phyloP scores from a whole-genome alignment of 83 land plant genomes.

The Diphasiastrum complanatum region DNA sequence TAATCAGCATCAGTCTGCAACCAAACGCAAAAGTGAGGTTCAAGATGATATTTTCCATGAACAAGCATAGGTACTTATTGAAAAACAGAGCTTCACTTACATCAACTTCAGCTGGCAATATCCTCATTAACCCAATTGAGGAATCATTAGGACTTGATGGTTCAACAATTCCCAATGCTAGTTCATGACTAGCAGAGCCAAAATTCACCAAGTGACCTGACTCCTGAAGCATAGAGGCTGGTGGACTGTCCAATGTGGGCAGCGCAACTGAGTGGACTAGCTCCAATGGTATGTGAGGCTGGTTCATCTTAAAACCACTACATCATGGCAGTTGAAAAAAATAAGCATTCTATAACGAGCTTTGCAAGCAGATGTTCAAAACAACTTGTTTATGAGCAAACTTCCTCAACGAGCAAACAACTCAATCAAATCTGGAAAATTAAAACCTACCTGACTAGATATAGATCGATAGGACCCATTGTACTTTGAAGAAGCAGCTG shows the following conservation, averaged over 20 bases:
- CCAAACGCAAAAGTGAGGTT: not conserved
- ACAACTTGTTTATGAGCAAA: no score
- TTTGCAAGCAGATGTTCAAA: no score
- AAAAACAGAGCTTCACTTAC: constrained; percentile 17
- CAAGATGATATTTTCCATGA: not conserved
- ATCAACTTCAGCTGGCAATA: constrained; percentile 31
- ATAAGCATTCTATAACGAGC: no score
- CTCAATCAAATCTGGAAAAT: no score
- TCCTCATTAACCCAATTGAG: constrained; percentile 27
- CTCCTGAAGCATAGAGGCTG: no score
- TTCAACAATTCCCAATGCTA: not conserved
- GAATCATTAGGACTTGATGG: constrained; percentile 19
- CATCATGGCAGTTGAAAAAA: no score
- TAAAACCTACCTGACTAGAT: constrained; percentile 77
- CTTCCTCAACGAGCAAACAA: no score
- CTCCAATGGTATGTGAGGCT: no score
- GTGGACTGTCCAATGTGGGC: no score
- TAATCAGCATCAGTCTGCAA: constrained; percentile 41
- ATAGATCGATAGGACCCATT: constrained; percentile 78
- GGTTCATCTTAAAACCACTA: no score
- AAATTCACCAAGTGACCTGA: no score
- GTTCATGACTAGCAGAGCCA: not conserved
- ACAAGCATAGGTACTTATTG: not conserved
- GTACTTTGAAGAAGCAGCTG: constrained; percentile 64
- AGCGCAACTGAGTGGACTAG: no score